Percentiles rank a stretch among this genome's conserved stretches.
Conservation (phyloP, 305 asterid genomes). For the Plantago lanceolata region DNA sequence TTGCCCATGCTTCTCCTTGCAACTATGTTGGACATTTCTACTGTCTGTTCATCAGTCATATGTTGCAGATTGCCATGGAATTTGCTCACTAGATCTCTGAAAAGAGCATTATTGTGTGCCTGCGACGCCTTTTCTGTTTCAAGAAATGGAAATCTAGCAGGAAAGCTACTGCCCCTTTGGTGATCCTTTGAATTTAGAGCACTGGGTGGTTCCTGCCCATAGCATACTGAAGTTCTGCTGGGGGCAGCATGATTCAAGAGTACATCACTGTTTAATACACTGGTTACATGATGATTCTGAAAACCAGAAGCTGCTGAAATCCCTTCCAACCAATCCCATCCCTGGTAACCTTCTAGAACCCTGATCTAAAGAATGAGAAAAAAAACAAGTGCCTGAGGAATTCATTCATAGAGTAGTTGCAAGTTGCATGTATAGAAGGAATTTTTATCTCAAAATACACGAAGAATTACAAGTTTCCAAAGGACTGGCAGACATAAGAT, state of each 20-base stretch:
- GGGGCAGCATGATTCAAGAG: constrained; percentile 29
- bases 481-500: too few species aligned
- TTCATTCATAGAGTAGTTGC: constrained; percentile 35
- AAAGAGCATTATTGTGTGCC: constrained; percentile 25
- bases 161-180: constrained; percentile 26
- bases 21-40: constrained; percentile 29
- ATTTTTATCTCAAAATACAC: constrained; percentile 17
- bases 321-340: constrained; percentile 71
- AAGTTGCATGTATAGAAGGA: constrained; percentile 24
- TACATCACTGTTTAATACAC: constrained; percentile 28
- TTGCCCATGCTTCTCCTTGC: constrained; percentile 26
- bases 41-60: constrained; percentile 28
- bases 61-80: constrained; percentile 25
- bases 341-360: constrained; percentile 47
- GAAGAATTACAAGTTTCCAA: constrained; percentile 12
- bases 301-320: constrained; percentile 34
- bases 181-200: constrained; percentile 26
- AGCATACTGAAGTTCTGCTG: constrained; percentile 29
- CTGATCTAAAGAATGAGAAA: constrained; percentile 45
- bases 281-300: constrained; percentile 26
- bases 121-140: constrained; percentile 30
- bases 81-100: constrained; percentile 24
- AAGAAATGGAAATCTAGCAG: constrained; percentile 21
- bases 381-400: constrained; percentile 27
- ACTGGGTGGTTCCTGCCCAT: constrained; percentile 30